These are phyloP conservation scores for Solanum lycopersicoides DNA, from an alignment of 257 asterid genomes.

Conservation along the genomic window DNA sequence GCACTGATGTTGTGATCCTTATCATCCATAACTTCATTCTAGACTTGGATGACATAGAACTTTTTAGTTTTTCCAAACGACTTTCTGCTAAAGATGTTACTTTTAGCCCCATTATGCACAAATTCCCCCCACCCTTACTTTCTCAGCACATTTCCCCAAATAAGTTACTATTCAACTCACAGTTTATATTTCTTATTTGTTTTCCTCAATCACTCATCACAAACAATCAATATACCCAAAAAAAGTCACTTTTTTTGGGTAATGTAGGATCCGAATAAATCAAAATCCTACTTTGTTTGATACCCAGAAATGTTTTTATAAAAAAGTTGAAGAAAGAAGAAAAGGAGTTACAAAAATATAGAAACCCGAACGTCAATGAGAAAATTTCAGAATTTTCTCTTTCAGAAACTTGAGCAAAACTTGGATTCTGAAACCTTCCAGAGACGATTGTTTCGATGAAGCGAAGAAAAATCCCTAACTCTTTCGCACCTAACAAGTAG, in stretches of 20 bases:
- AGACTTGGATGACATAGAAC: constrained; percentile 56
- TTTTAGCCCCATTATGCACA: constrained; percentile 50
- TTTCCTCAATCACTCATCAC: not conserved
- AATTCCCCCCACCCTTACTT: constrained; percentile 12
- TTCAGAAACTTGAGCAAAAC: not conserved
- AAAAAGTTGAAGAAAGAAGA: not conserved
- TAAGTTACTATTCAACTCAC: not conserved
- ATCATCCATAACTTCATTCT: constrained; percentile 89
- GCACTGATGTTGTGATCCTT: constrained; percentile 62
- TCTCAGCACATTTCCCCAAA: constrained; percentile 42
- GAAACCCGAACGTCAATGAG: not conserved
- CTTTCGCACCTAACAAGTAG: not conserved
- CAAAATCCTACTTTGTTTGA: not conserved
- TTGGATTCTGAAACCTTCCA: not conserved
- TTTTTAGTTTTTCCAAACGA: constrained; percentile 61
- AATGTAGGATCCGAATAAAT: constrained; percentile 2
- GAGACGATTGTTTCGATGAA: not conserved
- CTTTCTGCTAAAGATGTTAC: constrained; percentile 41
- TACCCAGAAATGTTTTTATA: not conserved
- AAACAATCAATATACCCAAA: not conserved
- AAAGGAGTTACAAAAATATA: not conserved
- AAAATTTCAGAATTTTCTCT: not conserved
- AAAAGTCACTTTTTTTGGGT: not conserved
- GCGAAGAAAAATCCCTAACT: not conserved
- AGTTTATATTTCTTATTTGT: not conserved